Evolutionary conservation across 2,329 filamentous ascomycete genomes (phyloP).

Genomic region (Arthrobotrys musiformis): DNA sequence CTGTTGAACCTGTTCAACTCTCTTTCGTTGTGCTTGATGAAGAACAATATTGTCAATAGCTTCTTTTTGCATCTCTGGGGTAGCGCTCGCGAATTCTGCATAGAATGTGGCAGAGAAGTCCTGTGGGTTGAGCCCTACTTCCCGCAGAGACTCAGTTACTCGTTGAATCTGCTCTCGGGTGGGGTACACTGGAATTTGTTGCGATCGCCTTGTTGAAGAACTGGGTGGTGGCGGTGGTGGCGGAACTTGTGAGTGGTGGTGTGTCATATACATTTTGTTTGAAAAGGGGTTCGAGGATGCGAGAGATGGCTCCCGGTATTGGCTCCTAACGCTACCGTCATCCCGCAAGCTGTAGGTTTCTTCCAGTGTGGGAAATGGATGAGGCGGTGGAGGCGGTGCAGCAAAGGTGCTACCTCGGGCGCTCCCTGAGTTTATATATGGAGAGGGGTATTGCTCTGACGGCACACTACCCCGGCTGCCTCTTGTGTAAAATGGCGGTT

Average conservation of each 20-base stretch:
- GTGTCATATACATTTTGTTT: slow-evolving; percentile 45
- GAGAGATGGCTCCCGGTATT: slow-evolving; percentile 46
- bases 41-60: slow-evolving; percentile 46
- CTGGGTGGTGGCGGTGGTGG: slow-evolving; percentile 28
- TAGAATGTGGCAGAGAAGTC: slow-evolving; percentile 43
- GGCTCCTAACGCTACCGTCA: slow-evolving; percentile 49
- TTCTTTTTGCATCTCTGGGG: slow-evolving; percentile 47
- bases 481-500: slow-evolving; percentile 43
- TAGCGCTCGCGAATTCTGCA: slow-evolving; percentile 47
- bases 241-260: slow-evolving; percentile 18
- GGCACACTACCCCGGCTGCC: slow-evolving; percentile 21
- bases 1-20: slow-evolving; percentile 31
- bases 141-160: slow-evolving; percentile 30
- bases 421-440: slow-evolving; percentile 37
- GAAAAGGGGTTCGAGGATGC: slow-evolving; percentile 51
- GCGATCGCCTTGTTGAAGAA: slow-evolving; percentile 23
- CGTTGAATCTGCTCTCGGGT: slow-evolving; percentile 38
- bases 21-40: slow-evolving; percentile 45
- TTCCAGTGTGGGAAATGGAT: slow-evolving; percentile 42
- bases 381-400: slow-evolving; percentile 19
- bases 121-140: slow-evolving; percentile 42
- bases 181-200: slow-evolving; percentile 37
- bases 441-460: slow-evolving; percentile 42
- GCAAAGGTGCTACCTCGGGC: slow-evolving; percentile 37
- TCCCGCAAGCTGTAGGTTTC: slow-evolving; percentile 45